Evolutionary conservation across 768 basidiomycete species (phyloP), one percentile per base, ranked within the genome.

Genomic region (Psilocybe tampanensis): DNA sequence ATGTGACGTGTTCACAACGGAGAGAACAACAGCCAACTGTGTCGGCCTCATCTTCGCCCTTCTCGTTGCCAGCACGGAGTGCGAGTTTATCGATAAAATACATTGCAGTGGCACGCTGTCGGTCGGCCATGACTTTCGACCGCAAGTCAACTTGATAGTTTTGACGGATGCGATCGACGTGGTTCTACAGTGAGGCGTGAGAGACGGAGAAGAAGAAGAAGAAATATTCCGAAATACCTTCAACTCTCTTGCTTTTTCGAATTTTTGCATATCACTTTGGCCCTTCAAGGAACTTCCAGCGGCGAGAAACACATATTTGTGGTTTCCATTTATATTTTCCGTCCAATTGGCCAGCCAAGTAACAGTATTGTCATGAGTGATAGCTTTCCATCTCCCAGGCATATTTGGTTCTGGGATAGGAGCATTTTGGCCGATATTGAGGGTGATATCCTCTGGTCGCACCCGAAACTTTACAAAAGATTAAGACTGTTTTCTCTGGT

Each of bases 281-380:
- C 97, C 97, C 74, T 99, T 99, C 67, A 98, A 81, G 8, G 95
- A 95, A 66, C 94, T 96, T 41, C 94, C 94, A n/a, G 97, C 92
- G 7, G 97, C 94, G 60, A 98, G 74, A 81, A 98, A 98, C 53
- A 99, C 97, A 68, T 99, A 99, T 76, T 98, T 98, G 72, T 92
- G 87, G 68, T 89, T 92, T 58, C 87, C 85, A 67, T 98, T 98
- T 74, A 98, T 87, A 68, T 99, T 99, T 73, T 98, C 97, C 44
- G 94, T 95, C 97, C 97, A 99, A 54, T 91, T 95, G 4, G 97
- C 97, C 47, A 99, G 81, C 97, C 97, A 99, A 12, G 97, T 98
- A 23, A 98, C 97, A 2, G 94, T 98, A 63, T 95, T 89, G 68
- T 98, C 95, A 68, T 98, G 93, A 11, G 85, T 81, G 19, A 97